Conservation (phyloP, 2,329 filamentous ascomycete species). For the Elsinoe arachidis region DNA sequence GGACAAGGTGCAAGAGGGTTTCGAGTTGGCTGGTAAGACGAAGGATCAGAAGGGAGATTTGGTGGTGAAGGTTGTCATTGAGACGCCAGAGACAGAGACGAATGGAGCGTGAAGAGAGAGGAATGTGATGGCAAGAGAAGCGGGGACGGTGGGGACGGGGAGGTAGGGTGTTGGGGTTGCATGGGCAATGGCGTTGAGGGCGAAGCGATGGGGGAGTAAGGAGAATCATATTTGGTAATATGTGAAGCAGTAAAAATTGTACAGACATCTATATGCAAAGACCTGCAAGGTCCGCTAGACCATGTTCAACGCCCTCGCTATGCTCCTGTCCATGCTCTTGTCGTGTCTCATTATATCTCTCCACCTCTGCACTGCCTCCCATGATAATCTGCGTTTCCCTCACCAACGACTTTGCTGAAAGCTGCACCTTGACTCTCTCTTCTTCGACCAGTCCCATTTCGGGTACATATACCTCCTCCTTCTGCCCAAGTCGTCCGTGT, state of each 20-base stretch:
- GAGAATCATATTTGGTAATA: neutral
- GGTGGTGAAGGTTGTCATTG: conserved; percentile 61
- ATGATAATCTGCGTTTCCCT: neutral
- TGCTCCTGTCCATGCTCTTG: conserved; percentile 1
- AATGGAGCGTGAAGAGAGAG: neutral
- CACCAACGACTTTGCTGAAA: neutral
- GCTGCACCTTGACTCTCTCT: neutral
- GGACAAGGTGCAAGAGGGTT: conserved; percentile 53
- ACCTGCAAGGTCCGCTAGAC: neutral
- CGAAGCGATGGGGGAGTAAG: neutral
- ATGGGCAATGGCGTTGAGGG: neutral
- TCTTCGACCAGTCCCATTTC: neutral
- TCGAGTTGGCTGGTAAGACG: conserved; percentile 61
- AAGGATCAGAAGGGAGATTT: conserved; percentile 58
- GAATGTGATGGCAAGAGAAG: neutral
- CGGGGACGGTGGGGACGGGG: neutral
- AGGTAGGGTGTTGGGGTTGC: neutral
- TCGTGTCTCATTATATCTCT: neutral
- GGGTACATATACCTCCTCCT: neutral
- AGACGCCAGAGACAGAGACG: conserved; percentile 23
- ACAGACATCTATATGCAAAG: conserved; percentile 2
- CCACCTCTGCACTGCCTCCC: neutral
- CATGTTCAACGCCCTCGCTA: conserved; percentile 4
- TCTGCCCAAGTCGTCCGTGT: neutral
- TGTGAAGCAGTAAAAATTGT: neutral